Percentiles rank a stretch among this genome's conserved stretches.
Evolutionary conservation across 768 basidiomycete species (phyloP).

Genomic region (Fistulinella prunicolor): DNA sequence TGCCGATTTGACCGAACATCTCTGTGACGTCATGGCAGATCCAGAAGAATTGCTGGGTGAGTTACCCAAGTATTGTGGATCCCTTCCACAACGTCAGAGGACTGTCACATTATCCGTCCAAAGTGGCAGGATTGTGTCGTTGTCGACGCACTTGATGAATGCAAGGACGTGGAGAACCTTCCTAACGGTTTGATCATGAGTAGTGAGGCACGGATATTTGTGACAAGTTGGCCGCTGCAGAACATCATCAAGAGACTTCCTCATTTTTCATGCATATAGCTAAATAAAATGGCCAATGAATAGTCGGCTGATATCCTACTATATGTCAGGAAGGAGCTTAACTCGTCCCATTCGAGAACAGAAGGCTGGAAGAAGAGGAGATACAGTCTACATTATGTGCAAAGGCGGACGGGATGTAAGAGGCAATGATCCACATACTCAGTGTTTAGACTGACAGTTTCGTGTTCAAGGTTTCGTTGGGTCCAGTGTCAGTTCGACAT

Average conservation of each 20-base stretch:
- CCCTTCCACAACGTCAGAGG: no score
- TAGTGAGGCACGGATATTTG: background rate
- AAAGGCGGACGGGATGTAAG: constrained; percentile 25
- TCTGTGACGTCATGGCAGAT: background rate
- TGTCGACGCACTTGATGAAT: constrained; percentile 25
- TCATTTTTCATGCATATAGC: constrained; percentile 10
- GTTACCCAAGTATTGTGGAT: background rate
- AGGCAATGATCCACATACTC: no score
- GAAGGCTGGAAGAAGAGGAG: constrained; percentile 4
- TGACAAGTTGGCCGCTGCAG: constrained; percentile 6
- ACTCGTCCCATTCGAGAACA: constrained; percentile 2
- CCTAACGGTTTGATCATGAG: constrained; percentile 6
- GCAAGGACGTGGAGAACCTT: constrained; percentile 10
- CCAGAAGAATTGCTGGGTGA: constrained; percentile 4
- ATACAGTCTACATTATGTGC: constrained; percentile 4
- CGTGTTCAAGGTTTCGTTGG: no score
- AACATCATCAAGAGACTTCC: no score
- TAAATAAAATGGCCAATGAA: constrained; percentile 1
- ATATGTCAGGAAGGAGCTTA: constrained; percentile 8
- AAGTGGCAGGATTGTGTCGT: constrained; percentile 5
- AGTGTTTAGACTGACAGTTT: background rate
- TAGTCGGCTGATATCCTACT: constrained; percentile 9
- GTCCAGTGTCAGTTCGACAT: no score
- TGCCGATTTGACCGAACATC: constrained; percentile 5
- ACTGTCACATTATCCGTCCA: background rate